Conservation (phyloP, 257 asterid genomes). For the Solanum chaucha region DNA sequence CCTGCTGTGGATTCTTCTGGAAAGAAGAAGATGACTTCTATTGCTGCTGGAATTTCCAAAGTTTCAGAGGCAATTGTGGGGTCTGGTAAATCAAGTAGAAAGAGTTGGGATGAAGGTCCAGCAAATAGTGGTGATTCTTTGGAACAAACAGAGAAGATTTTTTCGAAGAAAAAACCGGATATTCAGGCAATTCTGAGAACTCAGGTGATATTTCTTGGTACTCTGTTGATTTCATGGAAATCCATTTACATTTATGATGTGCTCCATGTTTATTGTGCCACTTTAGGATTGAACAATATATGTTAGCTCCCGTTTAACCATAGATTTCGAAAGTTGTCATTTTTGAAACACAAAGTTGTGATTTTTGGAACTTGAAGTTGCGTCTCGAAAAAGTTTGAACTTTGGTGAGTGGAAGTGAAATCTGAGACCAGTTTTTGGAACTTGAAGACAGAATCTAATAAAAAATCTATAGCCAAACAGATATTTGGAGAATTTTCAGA, state of each 20-base stretch:
- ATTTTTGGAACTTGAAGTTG: not conserved
- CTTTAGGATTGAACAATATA: not conserved
- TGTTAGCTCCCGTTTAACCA: not conserved
- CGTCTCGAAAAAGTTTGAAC: not conserved
- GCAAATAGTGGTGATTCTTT: constrained; percentile 32
- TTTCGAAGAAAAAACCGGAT: constrained; percentile 44
- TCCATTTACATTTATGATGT: not conserved
- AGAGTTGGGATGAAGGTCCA: constrained; percentile 83
- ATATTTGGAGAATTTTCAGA: not conserved
- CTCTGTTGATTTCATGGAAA: not conserved
- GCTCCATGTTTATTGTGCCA: not conserved
- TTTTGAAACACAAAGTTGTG: not conserved
- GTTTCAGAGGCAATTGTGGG: constrained; percentile 65
- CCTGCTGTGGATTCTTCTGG: constrained; percentile 63
- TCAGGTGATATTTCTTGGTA: constrained; percentile 37
- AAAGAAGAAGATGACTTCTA: constrained; percentile 61
- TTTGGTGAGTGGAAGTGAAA: not conserved
- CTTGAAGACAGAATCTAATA: not conserved
- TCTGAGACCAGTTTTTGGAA: not conserved
- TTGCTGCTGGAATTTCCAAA: constrained; percentile 68
- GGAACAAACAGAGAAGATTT: constrained; percentile 40
- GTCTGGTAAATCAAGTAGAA: constrained; percentile 49
- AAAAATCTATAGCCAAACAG: not conserved
- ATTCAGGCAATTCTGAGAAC: constrained; percentile 86
- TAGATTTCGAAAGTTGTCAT: not conserved